Evolutionary conservation across 305 asterid genomes (phyloP).

Genomic region (Fraxinus greggii): DNA sequence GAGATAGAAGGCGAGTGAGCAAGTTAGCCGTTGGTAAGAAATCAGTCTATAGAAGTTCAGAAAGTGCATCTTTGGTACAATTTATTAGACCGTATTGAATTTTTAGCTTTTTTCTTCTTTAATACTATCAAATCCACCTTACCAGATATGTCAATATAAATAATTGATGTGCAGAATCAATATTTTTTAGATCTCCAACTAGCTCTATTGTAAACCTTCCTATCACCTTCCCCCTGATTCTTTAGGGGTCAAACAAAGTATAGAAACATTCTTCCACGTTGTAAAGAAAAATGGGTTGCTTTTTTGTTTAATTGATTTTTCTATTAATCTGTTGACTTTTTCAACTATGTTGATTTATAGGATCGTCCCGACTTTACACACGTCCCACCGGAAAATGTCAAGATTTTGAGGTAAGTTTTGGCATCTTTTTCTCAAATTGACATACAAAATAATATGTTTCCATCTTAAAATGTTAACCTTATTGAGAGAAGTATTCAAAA

Average conservation of each 20-base stretch:
- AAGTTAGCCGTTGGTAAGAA: constrained; percentile 59
- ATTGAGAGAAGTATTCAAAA: neutral
- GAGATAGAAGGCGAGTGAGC: constrained; percentile 54
- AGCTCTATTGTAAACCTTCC: neutral
- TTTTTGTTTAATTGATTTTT: neutral
- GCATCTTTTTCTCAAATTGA: constrained; percentile 12
- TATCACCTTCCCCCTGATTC: neutral
- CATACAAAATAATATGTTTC: constrained; percentile 6
- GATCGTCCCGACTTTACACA: constrained; percentile 11
- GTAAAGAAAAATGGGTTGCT: neutral
- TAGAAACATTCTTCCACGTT: constrained; percentile 19
- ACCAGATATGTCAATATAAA: neutral
- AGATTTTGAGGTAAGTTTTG: constrained; percentile 42
- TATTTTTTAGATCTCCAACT: neutral
- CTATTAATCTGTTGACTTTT: neutral
- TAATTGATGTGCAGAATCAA: neutral
- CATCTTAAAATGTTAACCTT: neutral
- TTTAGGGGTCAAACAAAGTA: constrained; percentile 41
- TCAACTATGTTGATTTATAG: neutral
- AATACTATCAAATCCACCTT: neutral
- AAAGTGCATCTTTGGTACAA: neutral
- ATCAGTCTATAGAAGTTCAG: neutral
- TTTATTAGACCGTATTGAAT: neutral
- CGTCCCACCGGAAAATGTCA: constrained; percentile 33
- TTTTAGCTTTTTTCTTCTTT: neutral